Percentiles rank a stretch among this genome's conserved stretches.
Conservation (phyloP, 768 basidiomycete species). For the Auricularia cornea region DNA sequence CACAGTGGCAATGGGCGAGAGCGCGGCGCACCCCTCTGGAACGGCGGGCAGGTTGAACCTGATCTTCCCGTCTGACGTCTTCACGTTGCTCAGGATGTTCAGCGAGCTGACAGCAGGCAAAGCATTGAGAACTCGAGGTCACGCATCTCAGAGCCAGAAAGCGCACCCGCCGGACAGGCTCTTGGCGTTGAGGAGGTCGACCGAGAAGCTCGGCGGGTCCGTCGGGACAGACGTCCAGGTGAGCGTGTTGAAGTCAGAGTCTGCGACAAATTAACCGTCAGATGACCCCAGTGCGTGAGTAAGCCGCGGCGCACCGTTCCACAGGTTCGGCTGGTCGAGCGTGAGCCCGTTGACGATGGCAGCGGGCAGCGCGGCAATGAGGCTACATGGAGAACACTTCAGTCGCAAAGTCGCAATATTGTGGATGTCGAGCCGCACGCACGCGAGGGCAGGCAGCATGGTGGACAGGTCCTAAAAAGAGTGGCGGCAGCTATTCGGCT, state of each 20-base stretch:
- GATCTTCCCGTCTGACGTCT: background rate
- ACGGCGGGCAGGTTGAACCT: background rate
- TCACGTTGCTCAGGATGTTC: background rate
- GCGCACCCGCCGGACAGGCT: background rate
- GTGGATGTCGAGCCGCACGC: background rate
- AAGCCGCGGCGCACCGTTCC: background rate
- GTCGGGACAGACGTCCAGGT: background rate
- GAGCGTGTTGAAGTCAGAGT: background rate
- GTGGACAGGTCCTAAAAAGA: background rate
- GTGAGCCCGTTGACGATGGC: background rate
- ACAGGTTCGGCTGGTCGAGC: background rate
- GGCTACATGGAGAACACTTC: background rate
- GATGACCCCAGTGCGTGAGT: background rate
- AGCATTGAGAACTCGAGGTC: background rate
- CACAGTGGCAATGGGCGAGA: background rate
- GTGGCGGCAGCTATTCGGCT: background rate
- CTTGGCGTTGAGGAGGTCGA: background rate
- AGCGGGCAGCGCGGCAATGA: background rate
- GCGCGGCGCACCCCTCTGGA: background rate
- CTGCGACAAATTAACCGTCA: background rate
- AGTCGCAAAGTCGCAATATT: too few species aligned
- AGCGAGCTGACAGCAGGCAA: background rate
- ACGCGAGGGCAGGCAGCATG: background rate
- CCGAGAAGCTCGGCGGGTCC: background rate
- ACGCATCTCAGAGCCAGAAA: background rate